Evolutionary conservation across 2,329 filamentous ascomycete species (phyloP).

Genomic region (Fusarium hostae): DNA sequence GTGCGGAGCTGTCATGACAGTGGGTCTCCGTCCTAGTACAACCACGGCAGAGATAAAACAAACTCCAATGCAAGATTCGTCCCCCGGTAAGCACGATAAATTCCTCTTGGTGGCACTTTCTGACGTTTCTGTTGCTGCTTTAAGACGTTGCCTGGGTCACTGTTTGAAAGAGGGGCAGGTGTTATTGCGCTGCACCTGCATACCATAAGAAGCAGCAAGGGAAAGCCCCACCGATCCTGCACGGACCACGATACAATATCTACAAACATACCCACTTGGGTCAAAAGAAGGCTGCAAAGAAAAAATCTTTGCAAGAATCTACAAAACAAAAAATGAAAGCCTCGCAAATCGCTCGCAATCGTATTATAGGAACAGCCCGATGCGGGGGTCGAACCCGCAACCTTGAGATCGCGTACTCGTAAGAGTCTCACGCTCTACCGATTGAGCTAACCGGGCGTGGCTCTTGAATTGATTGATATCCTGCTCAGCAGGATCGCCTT

Average conservation of each 20-base stretch:
- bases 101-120: not conserved
- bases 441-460: constrained; percentile 52
- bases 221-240: constrained; percentile 1
- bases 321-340: constrained; percentile 18
- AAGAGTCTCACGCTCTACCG: constrained; percentile 76
- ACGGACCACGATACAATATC: constrained; percentile 2
- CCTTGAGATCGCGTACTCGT: constrained; percentile 61
- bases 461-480: constrained; percentile 32
- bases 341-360: constrained; percentile 28
- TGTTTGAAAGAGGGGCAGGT: constrained; percentile 15
- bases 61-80: not conserved
- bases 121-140: constrained; percentile 40
- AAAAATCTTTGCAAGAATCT: not conserved
- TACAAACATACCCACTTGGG: not conserved
- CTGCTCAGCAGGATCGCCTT: not conserved
- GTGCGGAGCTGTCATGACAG: constrained; percentile 32
- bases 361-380: constrained; percentile 53
- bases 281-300: not conserved
- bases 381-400: constrained; percentile 65
- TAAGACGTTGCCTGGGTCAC: constrained; percentile 7
- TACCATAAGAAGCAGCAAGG: constrained; percentile 1
- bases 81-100: not conserved
- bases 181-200: constrained; percentile 19
- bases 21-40: not conserved
- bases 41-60: not conserved